Base-by-base conservation (phyloP, 345 rosid genomes). In the Corchorus capsularis region DNA sequence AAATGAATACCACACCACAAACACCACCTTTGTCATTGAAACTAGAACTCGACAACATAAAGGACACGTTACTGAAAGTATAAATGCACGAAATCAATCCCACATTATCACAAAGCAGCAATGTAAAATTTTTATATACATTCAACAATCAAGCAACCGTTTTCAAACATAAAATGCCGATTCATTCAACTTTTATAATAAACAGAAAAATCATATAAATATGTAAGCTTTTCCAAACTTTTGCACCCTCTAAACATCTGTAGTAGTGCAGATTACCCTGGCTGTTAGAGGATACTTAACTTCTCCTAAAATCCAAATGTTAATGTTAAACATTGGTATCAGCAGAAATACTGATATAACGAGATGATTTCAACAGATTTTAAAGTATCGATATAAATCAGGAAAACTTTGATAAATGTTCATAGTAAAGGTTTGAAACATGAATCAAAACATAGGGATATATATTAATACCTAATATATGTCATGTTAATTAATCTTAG, bases 141-240 rank as follows among this genome's bases (percentile, higher is more conserved):
- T 34, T 43, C 19, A 69, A 63, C 60, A 76, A 34, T 43, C 19
- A 69, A 63, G 47, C 59, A 68, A 80, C 49, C 6, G 5, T 55
- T 37, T 55, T 50, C 39, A 57, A 71, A 20, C 52, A 39, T 15
- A 56, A 15, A 47, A 68, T 47, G 13, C 19, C 47, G 22, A 47
- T 8, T 49, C 37, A 22, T 13, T 43, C 0, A 57, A 57, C 35
- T 14, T 49, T 27, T 20, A 8, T 34, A 6, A 20, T 49, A 8
- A 1, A 15, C 41, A 49, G 7, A 22, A 22, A 34, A 68, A 69
- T 27, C 72, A 27, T 69, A 14, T 69, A 27, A 46, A 69, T 22
- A 67, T 20, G 19, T 22, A 56, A 68, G 72, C 11, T 68, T 13
- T 22, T 68, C 19, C 14, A 56, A 3, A 68, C 19, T 47, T 68